Evolutionary conservation across 139 green algal species (phyloP), one percentile per base, ranked within the genome.

Genomic region (Volvox africanus): DNA sequence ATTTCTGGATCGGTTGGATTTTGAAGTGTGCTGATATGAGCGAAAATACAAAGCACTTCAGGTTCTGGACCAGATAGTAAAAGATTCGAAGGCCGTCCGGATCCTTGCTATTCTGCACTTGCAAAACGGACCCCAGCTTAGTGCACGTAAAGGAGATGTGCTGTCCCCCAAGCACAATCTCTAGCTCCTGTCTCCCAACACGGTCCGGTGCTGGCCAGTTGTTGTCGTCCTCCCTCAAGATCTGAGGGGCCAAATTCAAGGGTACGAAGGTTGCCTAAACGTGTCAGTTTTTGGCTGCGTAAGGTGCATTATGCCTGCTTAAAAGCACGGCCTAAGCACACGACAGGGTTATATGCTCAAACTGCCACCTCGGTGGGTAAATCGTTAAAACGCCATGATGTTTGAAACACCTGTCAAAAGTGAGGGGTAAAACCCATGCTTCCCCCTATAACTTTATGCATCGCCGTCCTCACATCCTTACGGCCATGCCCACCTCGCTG

Each of bases 31-130:
- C 93, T 12, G 91, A 96, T 30, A 99, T 98, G 18, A 99, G 89
- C 0, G 96, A 98, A 89, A 99, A 99, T 19, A 99, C 98, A 55
- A 99, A 93, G 94, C 97, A 99, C 88, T 99, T 99, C 26, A 99
- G 88, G 87, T 99, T 98, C 95, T 99, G 98, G 35, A 99, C 97
- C 20, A 99, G 92, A 93, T 99, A 99, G 94, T 99, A 99, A 92
- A 99, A 99, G 11, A 98, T 95, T 9, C 97, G 89, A 32, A 99
- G 94, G 17, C 98, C 98, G 78, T 99, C 98, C 28, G 98, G 98
- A 93, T 99, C 98, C 86, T 99, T 98, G 94, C 96, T 99, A 81
- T 96, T 95, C 91, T 99, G 96, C 62, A 99, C 98, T 89, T 99
- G 98, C 55, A 99, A 90, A 61, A 99, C 94, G 24, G 95, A 98